Evolutionary conservation across 2,329 filamentous ascomycete genomes (phyloP).

Genomic region (Colletotrichum godetiae): DNA sequence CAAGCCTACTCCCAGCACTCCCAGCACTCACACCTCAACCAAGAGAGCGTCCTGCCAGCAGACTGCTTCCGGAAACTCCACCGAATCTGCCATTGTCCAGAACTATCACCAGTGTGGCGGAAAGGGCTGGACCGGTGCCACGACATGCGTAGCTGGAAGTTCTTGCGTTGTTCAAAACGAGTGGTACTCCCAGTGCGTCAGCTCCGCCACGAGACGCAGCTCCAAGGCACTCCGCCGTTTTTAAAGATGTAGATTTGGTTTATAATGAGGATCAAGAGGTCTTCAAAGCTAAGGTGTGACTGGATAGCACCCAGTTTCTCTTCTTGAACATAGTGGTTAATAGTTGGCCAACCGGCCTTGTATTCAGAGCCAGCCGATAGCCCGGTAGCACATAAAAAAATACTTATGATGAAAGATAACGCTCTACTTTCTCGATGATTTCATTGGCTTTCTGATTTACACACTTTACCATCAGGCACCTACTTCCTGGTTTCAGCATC

Average conservation of each 20-base stretch:
- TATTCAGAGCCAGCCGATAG: neutral
- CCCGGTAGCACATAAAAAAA: neutral
- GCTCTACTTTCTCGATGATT: neutral
- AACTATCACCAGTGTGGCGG: constrained; percentile 42
- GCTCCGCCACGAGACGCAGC: constrained; percentile 38
- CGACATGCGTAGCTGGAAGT: constrained; percentile 39
- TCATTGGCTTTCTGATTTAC: neutral
- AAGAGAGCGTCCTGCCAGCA: neutral
- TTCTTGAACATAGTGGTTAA: neutral
- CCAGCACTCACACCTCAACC: neutral
- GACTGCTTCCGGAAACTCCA: neutral
- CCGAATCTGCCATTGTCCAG: neutral
- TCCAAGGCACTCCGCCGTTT: neutral
- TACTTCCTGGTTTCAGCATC: too few relatives aligned
- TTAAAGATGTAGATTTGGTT: neutral
- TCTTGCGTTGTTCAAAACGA: constrained; percentile 33
- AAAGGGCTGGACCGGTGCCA: constrained; percentile 39
- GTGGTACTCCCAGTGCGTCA: constrained; percentile 69
- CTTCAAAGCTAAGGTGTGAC: neutral
- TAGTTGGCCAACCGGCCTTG: neutral
- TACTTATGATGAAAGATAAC: neutral
- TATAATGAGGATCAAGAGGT: neutral
- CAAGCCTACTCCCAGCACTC: neutral
- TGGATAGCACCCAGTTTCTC: neutral
- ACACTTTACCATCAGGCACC: too few relatives aligned